Base-by-base conservation (phyloP, 495 filamentous ascomycete genomes). In the Trichoderma erinaceum region DNA sequence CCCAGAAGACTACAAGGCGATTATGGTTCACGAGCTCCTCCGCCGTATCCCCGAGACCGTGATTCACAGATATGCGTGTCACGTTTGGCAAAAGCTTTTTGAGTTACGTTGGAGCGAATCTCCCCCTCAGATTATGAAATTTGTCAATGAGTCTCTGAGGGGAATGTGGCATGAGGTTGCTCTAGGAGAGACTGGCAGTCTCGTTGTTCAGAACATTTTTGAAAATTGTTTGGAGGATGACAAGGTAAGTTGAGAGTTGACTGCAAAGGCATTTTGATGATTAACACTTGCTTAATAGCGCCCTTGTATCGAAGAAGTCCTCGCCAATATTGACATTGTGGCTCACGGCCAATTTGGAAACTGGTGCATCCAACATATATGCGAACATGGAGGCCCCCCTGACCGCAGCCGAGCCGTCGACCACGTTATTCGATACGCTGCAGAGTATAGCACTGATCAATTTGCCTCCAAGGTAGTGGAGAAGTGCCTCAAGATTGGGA, bases 81-180 rank as follows among this genome's bases (percentile, higher is more conserved):
- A 99, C 75, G 95, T 99, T 70, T 99, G 95, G 95, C 95, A 99
- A 82, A 99, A 99, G 82, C 86, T 99, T n/a, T 99, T 99, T 71
- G 95, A 99, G 77, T 83, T 99, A 73, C 87, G 95, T 70, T 99
- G 95, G 95, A 91, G 86, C 69, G 90, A 92, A 68, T 92, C 93
- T 66, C 96, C 95, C 16, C 95, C 95, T 25, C 93, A 97, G 77
- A 96, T 99, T 76, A 98, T 99, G 95, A 90, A 90, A 72, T 96
- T 93, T 73, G 95, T 99, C 75, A 99, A 99, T 74, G 95, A 99
- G 70, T 90, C 95, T 41, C 84, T 99, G 41, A 86, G 87, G 69
- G 95, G 94, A 65, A 97, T 97, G 92, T 99, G 95, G 95, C 94
- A 98, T 72, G 94, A 99, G 72, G 95, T 98, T 71, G 96, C 95